Conservation (phyloP, 2,329 filamentous ascomycete species). For the Ceratocystis albifundus region DNA sequence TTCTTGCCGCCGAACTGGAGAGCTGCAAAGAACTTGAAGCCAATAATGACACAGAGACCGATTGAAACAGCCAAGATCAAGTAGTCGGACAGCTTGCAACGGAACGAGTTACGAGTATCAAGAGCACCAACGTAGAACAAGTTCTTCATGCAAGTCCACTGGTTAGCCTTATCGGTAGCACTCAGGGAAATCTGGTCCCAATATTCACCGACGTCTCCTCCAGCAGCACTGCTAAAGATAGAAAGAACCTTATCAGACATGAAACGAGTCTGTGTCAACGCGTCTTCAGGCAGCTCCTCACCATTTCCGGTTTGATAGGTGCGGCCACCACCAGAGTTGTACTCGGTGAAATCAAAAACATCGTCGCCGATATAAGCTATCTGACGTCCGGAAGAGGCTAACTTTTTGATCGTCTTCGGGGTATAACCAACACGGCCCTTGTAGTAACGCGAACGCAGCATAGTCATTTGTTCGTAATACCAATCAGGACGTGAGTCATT, state of each 20-base stretch:
- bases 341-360: constrained; percentile 84
- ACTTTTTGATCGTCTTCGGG: constrained; percentile 58
- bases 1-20: constrained; percentile 89
- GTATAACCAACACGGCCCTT: constrained; percentile 84
- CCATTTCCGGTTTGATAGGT: constrained; percentile 47
- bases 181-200: constrained; percentile 62
- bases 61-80: constrained; percentile 77
- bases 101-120: constrained; percentile 76
- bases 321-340: constrained; percentile 59
- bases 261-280: constrained; percentile 54
- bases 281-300: constrained; percentile 35
- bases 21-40: constrained; percentile 93
- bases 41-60: constrained; percentile 67
- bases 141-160: constrained; percentile 80
- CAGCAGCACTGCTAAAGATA: constrained; percentile 65
- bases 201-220: constrained; percentile 69
- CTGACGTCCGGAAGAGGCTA: constrained; percentile 49
- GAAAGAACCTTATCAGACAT: constrained; percentile 64
- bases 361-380: constrained; percentile 68
- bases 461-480: constrained; percentile 80
- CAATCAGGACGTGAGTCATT: constrained; percentile 79
- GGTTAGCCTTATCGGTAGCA: constrained; percentile 46
- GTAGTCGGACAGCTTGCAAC: constrained; percentile 81
- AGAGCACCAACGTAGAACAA: constrained; percentile 88
- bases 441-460: constrained; percentile 65